These are phyloP conservation scores for Chiua sp. DNA, from an alignment of 1,284 basidiomycete species.

Conservation along the genomic window DNA sequence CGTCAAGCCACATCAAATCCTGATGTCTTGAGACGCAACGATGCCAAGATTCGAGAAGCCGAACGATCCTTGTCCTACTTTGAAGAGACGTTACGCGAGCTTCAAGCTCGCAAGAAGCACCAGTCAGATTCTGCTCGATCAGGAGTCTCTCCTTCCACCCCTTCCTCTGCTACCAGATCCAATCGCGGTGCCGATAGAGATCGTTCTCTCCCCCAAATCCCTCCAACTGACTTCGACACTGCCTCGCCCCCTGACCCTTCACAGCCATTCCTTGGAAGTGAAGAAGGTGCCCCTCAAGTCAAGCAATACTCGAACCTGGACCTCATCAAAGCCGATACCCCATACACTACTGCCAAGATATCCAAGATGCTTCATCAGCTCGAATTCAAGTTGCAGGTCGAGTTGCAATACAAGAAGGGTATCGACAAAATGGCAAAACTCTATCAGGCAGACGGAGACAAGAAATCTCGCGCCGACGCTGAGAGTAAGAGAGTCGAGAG, in stretches of 20 bases:
- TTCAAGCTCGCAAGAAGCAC: constrained; percentile 78
- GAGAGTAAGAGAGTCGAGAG: constrained; percentile 94
- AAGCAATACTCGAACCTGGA: constrained; percentile 84
- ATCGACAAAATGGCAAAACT: constrained; percentile 99
- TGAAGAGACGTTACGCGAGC: constrained; percentile 83
- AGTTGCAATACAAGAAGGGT: constrained; percentile 97
- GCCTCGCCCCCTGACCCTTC: constrained; percentile 36
- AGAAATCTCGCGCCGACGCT: constrained; percentile 90
- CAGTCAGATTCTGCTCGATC: constrained; percentile 63
- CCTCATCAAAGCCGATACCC: constrained; percentile 97
- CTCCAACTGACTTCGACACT: constrained; percentile 54
- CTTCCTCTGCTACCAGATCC: constrained; percentile 30
- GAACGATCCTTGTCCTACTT: constrained; percentile 89
- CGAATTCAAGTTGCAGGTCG: constrained; percentile 98
- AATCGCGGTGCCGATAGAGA: constrained; percentile 37
- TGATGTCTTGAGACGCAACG: constrained; percentile 83
- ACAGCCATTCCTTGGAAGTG: constrained; percentile 36
- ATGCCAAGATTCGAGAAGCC: constrained; percentile 89
- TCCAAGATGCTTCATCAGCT: constrained; percentile 98
- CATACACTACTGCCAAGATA: constrained; percentile 96
- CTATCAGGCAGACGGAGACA: constrained; percentile 95
- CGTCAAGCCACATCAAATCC: constrained; percentile 86
- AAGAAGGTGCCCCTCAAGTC: constrained; percentile 52
- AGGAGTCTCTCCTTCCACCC: constrained; percentile 38
- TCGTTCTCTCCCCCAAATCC: constrained; percentile 47